phyloP scores from a whole-genome alignment of 345 rosid genomes.

The Boechera divaricarpa region DNA sequence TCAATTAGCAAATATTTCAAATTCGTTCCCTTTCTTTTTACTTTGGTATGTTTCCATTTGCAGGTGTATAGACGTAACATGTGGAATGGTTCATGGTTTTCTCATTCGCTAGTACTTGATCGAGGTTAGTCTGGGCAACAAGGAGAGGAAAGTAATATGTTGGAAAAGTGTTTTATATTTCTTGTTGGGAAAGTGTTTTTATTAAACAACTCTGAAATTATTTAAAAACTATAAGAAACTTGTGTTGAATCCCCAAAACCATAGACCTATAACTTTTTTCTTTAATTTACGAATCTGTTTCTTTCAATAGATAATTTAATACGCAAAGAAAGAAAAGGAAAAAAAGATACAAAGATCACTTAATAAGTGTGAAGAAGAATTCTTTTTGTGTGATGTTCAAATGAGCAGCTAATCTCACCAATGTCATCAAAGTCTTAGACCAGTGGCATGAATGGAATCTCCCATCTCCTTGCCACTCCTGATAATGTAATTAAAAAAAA shows the following conservation, averaged over 20 bases:
- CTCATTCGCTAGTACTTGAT: no score
- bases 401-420: constrained; percentile 30
- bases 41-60: no score
- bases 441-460: constrained; percentile 6
- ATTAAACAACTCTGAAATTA: no score
- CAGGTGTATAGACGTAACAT: no score
- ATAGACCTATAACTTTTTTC: background rate
- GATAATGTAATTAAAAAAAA: background rate
- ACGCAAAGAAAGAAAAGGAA: background rate
- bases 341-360: background rate
- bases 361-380: constrained; percentile 19
- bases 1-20: no score
- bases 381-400: constrained; percentile 20
- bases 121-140: no score
- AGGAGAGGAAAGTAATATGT: no score
- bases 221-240: no score
- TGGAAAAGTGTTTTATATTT: background rate
- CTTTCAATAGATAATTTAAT: constrained; percentile 10
- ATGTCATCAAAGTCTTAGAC: constrained; percentile 16
- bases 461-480: constrained; percentile 9
- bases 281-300: constrained; percentile 23
- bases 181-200: background rate
- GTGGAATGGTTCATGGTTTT: no score
- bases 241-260: background rate
- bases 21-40: no score